Percentiles rank a stretch among this genome's conserved stretches.
Evolutionary conservation across 1,139 yeast genomes (phyloP).

Genomic region (Suhomyces guaymorum): DNA sequence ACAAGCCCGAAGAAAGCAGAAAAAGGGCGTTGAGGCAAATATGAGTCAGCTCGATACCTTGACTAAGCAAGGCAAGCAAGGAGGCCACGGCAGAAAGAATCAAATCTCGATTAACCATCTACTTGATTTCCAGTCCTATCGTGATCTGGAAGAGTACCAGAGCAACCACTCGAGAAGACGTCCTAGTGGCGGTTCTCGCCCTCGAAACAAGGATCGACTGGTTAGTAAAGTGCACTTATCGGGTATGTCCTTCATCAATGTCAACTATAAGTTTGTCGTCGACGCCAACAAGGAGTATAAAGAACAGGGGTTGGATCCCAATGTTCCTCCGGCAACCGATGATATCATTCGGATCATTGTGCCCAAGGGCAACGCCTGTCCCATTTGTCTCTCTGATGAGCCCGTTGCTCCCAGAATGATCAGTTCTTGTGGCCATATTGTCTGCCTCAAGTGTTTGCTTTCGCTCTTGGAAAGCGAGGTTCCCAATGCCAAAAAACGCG

Average conservation of each 20-base stretch:
- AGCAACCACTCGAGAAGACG: conserved; percentile 21
- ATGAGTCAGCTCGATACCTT: conserved; percentile 1
- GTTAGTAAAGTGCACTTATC: conserved; percentile 44
- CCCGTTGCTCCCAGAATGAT: conserved; percentile 95
- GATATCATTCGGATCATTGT: conserved; percentile 71
- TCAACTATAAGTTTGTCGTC: conserved; percentile 80
- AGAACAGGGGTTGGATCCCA: conserved; percentile 69
- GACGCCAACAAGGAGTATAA: conserved; percentile 58
- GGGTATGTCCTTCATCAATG: conserved; percentile 79
- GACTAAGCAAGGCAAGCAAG: conserved; percentile 2
- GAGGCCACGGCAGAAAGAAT: conserved; percentile 45
- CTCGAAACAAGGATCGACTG: conserved; percentile 5
- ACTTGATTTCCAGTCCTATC: conserved; percentile 58
- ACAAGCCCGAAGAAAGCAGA: conserved; percentile 5
- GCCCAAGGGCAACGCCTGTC: conserved; percentile 79
- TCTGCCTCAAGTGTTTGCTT: conserved; percentile 80
- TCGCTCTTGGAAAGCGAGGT: conserved; percentile 66
- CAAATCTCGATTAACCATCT: conserved; percentile 65
- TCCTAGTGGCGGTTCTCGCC: conserved; percentile 4
- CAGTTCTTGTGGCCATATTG: conserved; percentile 83
- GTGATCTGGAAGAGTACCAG: conserved; percentile 50
- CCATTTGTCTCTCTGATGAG: conserved; percentile 83
- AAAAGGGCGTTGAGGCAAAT: conserved; percentile 2
- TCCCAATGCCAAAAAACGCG: conserved; percentile 38
- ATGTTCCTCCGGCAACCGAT: conserved; percentile 62